Base-by-base conservation (phyloP, 208 protist species). In the Leishmania arabica region DNA sequence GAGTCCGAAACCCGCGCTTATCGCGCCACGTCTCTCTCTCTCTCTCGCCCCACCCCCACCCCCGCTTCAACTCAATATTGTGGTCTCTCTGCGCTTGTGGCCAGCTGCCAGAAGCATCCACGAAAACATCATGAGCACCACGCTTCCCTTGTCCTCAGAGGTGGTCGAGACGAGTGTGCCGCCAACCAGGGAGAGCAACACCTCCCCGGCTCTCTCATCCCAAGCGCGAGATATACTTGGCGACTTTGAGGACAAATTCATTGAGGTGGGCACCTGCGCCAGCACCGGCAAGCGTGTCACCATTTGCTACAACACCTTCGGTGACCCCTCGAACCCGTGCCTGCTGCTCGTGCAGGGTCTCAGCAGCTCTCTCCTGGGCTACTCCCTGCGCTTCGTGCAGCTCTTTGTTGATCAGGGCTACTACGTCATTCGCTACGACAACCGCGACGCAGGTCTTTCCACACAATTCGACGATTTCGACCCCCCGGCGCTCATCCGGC, bases 391-490 rank as follows among this genome's bases (percentile, higher is more conserved):
- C 40, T 94, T 94, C 68, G 78, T 86, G 69, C 77, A 88, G 53
- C 49, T 49, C 47, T 82, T 97, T 54, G 89, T 89, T 1, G 75
- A 85, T 51, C 75, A 66, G 11, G 90, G 91, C 40, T 94, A 89
- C 78, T 94, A 89, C 66, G 94, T 97, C 49, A 85, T 96, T 54
- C 91, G 90, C 80, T 95, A 90, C 85, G 93, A 97, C 84, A 94
- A 97, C 79, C 90, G 93, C 31, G 94, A 96, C 75, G 72, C 84
- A 27, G 94, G 94, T 1, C 82, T 86, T 11, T 91, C 85, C 79
- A 97, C 94, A 13, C 77, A 82, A 77, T 86, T 95, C 40, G 80
- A 90, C 42, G 88, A 92, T 47, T 84, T 80, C 70, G 75, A 71
- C 17, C 45, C 78, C 19, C 84, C 89, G 19, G 64, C 85, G 37